A percentile compares a stretch with the other conserved stretches of the same genome.
Evolutionary conservation across 306 rosid species (phyloP).

Genomic region (Oxytropis ochrocephala): DNA sequence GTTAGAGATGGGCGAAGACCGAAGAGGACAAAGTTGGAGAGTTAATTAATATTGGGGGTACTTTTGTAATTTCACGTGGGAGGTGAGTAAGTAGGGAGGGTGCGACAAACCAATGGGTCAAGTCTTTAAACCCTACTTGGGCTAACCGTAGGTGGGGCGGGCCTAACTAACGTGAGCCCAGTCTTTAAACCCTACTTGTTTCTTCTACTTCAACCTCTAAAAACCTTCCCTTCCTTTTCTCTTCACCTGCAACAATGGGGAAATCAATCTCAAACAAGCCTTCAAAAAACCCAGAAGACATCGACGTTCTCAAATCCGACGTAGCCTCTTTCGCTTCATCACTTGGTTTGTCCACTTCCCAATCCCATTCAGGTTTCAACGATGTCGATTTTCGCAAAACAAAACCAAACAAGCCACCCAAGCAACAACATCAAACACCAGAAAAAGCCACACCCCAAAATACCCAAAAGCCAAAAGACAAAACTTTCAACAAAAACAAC

Average conservation of each 20-base stretch:
- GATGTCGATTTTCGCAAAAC: conserved; percentile 79
- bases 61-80: too few relatives aligned
- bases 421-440: conserved; percentile 24
- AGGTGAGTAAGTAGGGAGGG: too few relatives aligned
- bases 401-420: conserved; percentile 27
- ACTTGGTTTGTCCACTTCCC: conserved; percentile 60
- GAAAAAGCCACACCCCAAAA: conserved; percentile 5
- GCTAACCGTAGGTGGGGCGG: neutral
- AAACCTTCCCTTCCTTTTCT: neutral
- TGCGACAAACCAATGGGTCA: too few relatives aligned
- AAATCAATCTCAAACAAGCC: conserved; percentile 36
- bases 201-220: too few relatives aligned
- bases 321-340: conserved; percentile 81
- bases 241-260: conserved; percentile 45
- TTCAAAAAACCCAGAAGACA: conserved; percentile 34
- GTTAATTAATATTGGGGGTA: too few relatives aligned
- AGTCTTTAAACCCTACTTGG: too few relatives aligned
- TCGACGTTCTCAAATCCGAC: conserved; percentile 53
- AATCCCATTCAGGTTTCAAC: conserved; percentile 72
- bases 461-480: conserved; percentile 27
- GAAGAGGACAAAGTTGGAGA: too few relatives aligned
- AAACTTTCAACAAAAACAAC: neutral
- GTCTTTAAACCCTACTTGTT: conserved; percentile 26
- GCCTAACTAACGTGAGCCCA: neutral
- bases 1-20: too few relatives aligned